Evolutionary conservation across 257 asterid genomes (phyloP), one percentile per base, ranked within the genome.

Genomic region (Petunia secreta): DNA sequence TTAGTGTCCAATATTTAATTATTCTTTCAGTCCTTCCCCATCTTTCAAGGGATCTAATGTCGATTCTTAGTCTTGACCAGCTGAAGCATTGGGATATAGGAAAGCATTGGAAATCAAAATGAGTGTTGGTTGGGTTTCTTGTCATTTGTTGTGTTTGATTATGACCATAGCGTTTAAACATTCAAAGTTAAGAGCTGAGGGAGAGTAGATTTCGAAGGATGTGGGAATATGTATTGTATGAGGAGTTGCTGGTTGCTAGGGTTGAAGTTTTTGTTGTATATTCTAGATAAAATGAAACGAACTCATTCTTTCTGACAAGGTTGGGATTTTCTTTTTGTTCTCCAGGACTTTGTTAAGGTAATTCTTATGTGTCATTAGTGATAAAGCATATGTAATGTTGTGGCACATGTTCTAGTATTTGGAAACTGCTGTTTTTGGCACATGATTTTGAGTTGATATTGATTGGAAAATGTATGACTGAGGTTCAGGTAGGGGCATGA

Each of bases 41-140:
- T 75, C 63, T 75, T 8, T 37, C 50, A 15, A 53, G 36, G 74
- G 15, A 54, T 55, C 54, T 75, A 9, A 53, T 55, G 4, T 75
- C 41, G 8, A 75, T 58, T 57, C 55, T 75, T 75, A 54, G 79
- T 75, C 79, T 75, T 52, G 38, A 40, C 44, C 46, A 59, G 60
- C 53, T 75, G 64, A 48, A 38, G 63, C 79, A 6, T 7, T 75
- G 64, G 48, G 4, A 10, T 36, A 48, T 73, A 75, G 34, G 44
- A 52, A 75, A 34, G 62, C 16, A 9, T 11, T 11, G 79, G 50
- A 34, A 9, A 64, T 59, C 55, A 6, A 73, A 62, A 46, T 34
- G 66, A 54, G 53, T 39, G 66, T 75, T 75, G 59, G 39, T 54
- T 7, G 25, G 16, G 48, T 65, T 52, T 65, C 50, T 2, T 60